A percentile compares a stretch with the other conserved stretches of the same genome.
Conservation (phyloP, 2,329 filamentous ascomycete genomes). For the Alternaria arborescens region DNA sequence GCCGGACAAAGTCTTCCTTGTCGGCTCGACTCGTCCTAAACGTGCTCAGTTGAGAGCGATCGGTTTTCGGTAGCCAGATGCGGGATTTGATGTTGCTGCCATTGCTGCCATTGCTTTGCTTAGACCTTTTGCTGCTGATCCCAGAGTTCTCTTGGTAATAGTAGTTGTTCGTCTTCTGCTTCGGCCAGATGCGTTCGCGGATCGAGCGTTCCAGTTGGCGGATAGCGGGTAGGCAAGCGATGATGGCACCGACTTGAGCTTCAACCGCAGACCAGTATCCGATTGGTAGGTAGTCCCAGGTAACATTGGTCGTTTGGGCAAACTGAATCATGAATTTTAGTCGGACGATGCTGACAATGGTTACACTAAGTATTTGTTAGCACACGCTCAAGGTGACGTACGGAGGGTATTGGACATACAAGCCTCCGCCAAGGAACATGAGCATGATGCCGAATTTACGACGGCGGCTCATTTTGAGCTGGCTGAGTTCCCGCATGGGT, state of each 20-base stretch:
- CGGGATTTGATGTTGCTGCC: background rate
- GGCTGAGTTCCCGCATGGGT: conserved; percentile 42
- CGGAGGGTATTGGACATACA: conserved; percentile 43
- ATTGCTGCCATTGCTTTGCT: background rate
- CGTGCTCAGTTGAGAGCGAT: conserved; percentile 1
- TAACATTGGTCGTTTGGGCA: conserved; percentile 52
- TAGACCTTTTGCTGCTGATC: conserved; percentile 1
- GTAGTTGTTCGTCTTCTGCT: background rate
- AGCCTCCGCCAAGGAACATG: conserved; percentile 50
- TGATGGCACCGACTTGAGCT: conserved; percentile 37
- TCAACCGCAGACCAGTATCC: conserved; percentile 42
- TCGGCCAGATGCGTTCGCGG: conserved; percentile 6
- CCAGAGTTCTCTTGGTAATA: background rate
- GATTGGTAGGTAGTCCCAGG: conserved; percentile 45
- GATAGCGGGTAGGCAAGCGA: conserved; percentile 34
- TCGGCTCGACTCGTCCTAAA: background rate
- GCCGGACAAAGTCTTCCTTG: conserved; percentile 9
- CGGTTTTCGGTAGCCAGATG: background rate
- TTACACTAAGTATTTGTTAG: conserved; percentile 46
- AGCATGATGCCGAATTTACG: conserved; percentile 47
- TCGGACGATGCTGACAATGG: conserved; percentile 56
- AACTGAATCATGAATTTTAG: conserved; percentile 56
- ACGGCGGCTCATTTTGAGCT: conserved; percentile 38
- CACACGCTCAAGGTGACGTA: background rate
- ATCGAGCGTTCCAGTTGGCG: conserved; percentile 18